phyloP scores from a whole-genome alignment of 1,284 basidiomycete species.

The Inonotus obliquus region DNA sequence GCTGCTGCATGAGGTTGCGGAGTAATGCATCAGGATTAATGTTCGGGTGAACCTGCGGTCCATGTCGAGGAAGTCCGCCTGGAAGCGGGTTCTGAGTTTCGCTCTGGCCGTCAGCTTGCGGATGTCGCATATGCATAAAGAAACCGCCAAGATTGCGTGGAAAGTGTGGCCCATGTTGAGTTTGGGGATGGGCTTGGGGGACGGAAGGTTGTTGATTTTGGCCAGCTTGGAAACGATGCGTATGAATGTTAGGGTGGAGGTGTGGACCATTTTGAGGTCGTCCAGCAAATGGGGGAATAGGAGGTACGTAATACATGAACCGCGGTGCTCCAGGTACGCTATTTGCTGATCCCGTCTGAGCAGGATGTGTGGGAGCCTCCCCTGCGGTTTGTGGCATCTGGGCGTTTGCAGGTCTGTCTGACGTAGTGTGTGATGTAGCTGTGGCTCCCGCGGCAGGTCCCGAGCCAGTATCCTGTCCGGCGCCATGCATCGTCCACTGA shows the following conservation, averaged over 20 bases:
- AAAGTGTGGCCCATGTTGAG: constrained; percentile 14
- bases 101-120: background rate
- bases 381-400: background rate
- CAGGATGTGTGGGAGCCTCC: background rate
- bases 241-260: background rate
- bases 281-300: background rate
- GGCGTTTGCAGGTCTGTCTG: no score
- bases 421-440: background rate
- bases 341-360: background rate
- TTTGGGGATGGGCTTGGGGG: background rate
- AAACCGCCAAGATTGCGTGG: background rate
- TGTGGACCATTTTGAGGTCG: background rate
- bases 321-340: background rate
- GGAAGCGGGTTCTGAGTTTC: background rate
- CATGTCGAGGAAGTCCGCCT: background rate
- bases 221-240: background rate
- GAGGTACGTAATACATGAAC: background rate
- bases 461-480: background rate
- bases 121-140: background rate
- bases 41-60: background rate
- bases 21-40: background rate
- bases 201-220: background rate
- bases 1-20: background rate
- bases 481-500: background rate
- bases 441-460: background rate